phyloP scores from a whole-genome alignment of 768 basidiomycete genomes.

The Butyriboletus loyo region DNA sequence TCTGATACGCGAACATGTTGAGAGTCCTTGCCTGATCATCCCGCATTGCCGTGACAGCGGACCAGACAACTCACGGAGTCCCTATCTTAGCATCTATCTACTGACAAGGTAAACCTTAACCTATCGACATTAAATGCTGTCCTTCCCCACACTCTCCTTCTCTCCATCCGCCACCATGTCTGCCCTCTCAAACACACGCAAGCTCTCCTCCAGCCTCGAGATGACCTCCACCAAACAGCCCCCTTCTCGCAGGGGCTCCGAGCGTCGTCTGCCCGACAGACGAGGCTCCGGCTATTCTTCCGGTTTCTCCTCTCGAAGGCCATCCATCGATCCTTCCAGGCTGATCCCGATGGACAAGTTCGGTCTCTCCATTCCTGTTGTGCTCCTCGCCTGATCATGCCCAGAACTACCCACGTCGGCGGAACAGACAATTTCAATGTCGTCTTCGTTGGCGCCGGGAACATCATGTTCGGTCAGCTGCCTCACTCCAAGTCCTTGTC shows the following conservation, averaged over 20 bases:
- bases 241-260: slow-evolving; percentile 44
- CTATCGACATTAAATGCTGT: slow-evolving; percentile 9
- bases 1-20: neutral
- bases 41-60: slow-evolving; percentile 1
- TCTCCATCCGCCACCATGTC: slow-evolving; percentile 20
- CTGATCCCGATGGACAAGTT: slow-evolving; percentile 82
- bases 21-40: slow-evolving; percentile 4
- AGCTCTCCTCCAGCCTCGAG: slow-evolving; percentile 27
- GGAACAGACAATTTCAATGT: slow-evolving; percentile 85
- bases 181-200: slow-evolving; percentile 17
- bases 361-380: slow-evolving; percentile 12
- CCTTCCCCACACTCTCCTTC: neutral
- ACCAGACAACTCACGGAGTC: neutral
- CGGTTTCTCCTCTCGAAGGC: slow-evolving; percentile 55
- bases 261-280: slow-evolving; percentile 44
- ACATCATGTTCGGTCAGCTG: slow-evolving; percentile 90
- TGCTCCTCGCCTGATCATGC: slow-evolving; percentile 3
- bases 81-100: neutral
- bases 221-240: slow-evolving; percentile 32
- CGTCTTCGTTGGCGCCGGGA: slow-evolving; percentile 92
- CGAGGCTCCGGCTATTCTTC: slow-evolving; percentile 45
- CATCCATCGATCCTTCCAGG: slow-evolving; percentile 75
- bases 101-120: slow-evolving; percentile 14
- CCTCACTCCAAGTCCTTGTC: neutral
- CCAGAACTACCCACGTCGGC: slow-evolving; percentile 49